These are phyloP conservation scores for Apiotrichum domesticum DNA, from an alignment of 1,284 basidiomycete genomes.

Conservation along the genomic window DNA sequence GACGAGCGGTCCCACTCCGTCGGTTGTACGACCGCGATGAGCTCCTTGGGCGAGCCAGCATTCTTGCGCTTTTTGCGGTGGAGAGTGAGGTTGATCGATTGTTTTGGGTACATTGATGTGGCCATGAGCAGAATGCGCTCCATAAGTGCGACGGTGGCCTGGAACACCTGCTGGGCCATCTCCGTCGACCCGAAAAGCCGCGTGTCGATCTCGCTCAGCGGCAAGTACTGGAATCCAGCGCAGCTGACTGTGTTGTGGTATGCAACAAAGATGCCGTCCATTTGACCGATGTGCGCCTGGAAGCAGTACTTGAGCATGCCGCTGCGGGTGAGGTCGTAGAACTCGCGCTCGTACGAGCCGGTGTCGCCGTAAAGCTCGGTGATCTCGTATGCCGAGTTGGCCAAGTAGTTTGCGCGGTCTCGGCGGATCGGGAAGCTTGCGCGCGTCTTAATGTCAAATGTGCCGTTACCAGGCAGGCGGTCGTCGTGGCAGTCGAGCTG, in stretches of 20 bases:
- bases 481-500: constrained; percentile 84
- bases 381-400: constrained; percentile 73
- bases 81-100: constrained; percentile 33
- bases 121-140: constrained; percentile 65
- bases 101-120: constrained; percentile 58
- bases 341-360: constrained; percentile 80
- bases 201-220: constrained; percentile 80
- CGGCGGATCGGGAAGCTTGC: constrained; percentile 77
- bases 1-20: constrained; percentile 49
- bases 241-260: constrained; percentile 87
- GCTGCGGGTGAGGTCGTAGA: constrained; percentile 85
- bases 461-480: constrained; percentile 76
- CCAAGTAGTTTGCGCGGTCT: constrained; percentile 78
- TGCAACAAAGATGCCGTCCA: constrained; percentile 94
- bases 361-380: constrained; percentile 56
- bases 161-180: constrained; percentile 69
- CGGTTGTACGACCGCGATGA: constrained; percentile 59
- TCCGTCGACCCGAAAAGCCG: constrained; percentile 63
- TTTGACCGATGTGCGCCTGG: constrained; percentile 91
- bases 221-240: constrained; percentile 92
- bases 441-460: constrained; percentile 95
- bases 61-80: constrained; percentile 21
- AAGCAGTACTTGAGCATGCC: constrained; percentile 95
- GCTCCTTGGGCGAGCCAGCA: constrained; percentile 17
- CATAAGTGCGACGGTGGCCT: constrained; percentile 65